Percentiles rank a stretch among this genome's conserved stretches.
Conservation (phyloP, 257 asterid species). For the Solanum chiquidenum region DNA sequence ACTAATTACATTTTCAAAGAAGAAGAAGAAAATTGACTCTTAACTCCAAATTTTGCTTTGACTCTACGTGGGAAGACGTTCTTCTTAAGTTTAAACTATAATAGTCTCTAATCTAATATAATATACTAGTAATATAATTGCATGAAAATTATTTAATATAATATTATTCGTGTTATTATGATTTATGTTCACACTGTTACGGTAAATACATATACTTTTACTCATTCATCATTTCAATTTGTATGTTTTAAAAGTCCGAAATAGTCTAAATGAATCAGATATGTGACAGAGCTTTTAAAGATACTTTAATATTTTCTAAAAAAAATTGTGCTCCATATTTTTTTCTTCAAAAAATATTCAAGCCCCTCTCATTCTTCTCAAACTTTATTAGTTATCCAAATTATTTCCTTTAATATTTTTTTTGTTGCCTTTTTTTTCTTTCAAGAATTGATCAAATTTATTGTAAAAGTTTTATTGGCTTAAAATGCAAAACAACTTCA, state of each 20-base stretch:
- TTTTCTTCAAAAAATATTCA: neutral
- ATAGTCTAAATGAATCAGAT: no score
- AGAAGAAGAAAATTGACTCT: neutral
- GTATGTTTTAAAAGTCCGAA: no score
- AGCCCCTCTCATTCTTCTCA: neutral
- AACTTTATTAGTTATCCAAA: no score
- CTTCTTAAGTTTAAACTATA: neutral
- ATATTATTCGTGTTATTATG: neutral
- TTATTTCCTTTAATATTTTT: no score
- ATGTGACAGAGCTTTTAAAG: neutral
- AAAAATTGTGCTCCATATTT: neutral
- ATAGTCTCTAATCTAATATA: neutral
- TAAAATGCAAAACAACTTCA: neutral
- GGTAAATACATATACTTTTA: neutral
- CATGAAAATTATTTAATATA: neutral
- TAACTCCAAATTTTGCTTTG: neutral
- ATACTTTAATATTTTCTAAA: no score
- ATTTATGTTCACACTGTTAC: neutral
- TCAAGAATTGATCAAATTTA: neutral
- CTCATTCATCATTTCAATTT: no score
- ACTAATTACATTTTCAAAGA: neutral
- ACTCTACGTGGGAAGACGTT: neutral
- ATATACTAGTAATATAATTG: neutral
- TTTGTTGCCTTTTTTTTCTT: neutral
- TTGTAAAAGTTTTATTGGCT: neutral